These are phyloP conservation scores for Capronia coronata DNA, from an alignment of 2,329 filamentous ascomycete species.

Conservation along the genomic window DNA sequence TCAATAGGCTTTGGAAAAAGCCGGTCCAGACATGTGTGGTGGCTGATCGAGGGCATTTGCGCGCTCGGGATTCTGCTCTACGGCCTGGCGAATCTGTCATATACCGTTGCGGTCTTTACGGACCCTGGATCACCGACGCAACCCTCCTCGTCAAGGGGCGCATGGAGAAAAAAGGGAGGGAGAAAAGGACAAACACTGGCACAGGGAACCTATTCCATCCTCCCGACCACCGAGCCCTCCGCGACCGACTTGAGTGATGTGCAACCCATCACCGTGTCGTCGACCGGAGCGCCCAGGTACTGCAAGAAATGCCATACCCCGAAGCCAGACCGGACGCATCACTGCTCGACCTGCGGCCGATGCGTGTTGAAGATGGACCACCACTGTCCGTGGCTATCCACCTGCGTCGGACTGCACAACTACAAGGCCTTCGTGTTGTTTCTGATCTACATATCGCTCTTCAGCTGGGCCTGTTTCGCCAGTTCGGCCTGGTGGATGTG, in stretches of 20 bases:
- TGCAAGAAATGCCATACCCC: constrained; percentile 96
- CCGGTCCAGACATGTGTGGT: constrained; percentile 20
- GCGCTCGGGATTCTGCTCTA: constrained; percentile 65
- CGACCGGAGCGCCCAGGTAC: constrained; percentile 76
- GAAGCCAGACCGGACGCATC: constrained; percentile 93
- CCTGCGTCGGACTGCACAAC: constrained; percentile 87
- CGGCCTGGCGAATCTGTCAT: constrained; percentile 74
- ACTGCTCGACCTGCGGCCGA: constrained; percentile 88
- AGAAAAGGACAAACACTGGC: too few relatives aligned
- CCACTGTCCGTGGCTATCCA: constrained; percentile 96
- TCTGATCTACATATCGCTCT: constrained; percentile 78
- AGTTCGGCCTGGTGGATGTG: constrained; percentile 77
- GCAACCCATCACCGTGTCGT: constrained; percentile 84
- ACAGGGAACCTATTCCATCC: constrained; percentile 59
- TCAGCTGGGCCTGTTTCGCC: constrained; percentile 75
- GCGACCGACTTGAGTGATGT: constrained; percentile 40
- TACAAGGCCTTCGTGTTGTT: constrained; percentile 95
- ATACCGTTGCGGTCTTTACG: constrained; percentile 89
- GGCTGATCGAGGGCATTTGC: constrained; percentile 40
- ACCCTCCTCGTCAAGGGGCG: constrained; percentile 1
- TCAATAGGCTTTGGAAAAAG: constrained; percentile 52
- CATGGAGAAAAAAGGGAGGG: constrained; percentile 26
- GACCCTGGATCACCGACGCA: constrained; percentile 64
- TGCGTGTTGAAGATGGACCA: constrained; percentile 99
- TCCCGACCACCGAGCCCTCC: constrained; percentile 68